These are phyloP conservation scores for Pouteria glomerata DNA, from an alignment of 148 eudicot species.

Conservation along the genomic window DNA sequence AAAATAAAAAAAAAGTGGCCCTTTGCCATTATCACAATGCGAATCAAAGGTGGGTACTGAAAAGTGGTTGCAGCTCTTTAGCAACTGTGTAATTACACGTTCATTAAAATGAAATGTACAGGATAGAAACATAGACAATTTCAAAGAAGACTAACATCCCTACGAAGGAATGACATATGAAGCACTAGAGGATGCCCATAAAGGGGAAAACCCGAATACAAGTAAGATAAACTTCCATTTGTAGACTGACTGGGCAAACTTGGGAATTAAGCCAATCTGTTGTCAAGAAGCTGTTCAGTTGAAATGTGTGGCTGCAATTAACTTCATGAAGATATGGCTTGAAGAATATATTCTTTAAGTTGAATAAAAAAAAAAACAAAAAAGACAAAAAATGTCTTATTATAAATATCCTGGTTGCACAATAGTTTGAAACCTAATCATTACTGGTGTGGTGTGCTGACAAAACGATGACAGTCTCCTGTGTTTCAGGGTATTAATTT, in stretches of 20 bases:
- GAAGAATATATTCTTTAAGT: not conserved
- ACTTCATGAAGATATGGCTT: not conserved
- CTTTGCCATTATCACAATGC: not conserved
- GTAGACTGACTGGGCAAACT: not conserved
- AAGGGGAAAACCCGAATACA: not conserved
- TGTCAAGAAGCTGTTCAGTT: not conserved
- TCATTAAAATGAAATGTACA: not conserved
- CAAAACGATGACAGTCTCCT: not conserved
- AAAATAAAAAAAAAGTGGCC: not conserved
- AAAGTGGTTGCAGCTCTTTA: not conserved
- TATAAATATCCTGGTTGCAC: not conserved
- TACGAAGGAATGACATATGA: not conserved
- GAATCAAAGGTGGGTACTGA: constrained; percentile 3
- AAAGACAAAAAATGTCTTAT: not conserved
- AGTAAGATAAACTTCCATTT: not conserved
- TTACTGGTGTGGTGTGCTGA: not conserved
- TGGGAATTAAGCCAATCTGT: not conserved
- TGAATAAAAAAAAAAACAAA: not conserved
- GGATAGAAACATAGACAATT: not conserved
- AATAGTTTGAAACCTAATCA: not conserved
- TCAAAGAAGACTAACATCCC: not conserved
- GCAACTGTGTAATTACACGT: not conserved
- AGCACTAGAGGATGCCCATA: not conserved
- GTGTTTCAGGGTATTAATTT: no score
- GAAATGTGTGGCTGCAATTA: not conserved